A percentile compares a stretch with the other conserved stretches of the same genome.
Evolutionary conservation across 352 stramenopile species (phyloP).

Genomic region (Phytophthora megakarya): DNA sequence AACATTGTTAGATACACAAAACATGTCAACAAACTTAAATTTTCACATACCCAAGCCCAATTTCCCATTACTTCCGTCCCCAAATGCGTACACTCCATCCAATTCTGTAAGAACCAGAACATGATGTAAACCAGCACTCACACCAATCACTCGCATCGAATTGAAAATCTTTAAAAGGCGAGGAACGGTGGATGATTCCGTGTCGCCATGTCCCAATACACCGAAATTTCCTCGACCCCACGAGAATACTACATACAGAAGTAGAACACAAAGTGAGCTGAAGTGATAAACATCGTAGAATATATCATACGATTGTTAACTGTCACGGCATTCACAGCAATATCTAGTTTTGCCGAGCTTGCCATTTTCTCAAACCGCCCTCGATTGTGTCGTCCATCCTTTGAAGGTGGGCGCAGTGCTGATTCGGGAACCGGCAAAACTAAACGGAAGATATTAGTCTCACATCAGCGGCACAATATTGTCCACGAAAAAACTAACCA

Average conservation of each 20-base stretch:
- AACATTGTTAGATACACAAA: neutral
- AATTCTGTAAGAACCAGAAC: constrained; percentile 73
- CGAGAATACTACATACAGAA: constrained; percentile 51
- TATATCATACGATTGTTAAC: constrained; percentile 38
- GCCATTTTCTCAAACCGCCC: constrained; percentile 30
- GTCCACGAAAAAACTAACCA: constrained; percentile 34
- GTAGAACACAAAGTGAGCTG: neutral
- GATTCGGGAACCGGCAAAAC: constrained; percentile 23
- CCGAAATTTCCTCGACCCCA: constrained; percentile 72
- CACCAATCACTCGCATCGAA: constrained; percentile 49
- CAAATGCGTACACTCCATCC: constrained; percentile 74
- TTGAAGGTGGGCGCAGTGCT: constrained; percentile 23
- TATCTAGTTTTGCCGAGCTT: constrained; percentile 26
- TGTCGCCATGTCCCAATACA: constrained; percentile 63
- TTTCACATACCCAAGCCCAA: constrained; percentile 58
- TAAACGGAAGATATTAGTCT: constrained; percentile 8
- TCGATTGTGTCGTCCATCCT: constrained; percentile 13
- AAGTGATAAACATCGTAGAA: too few species aligned
- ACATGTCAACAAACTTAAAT: neutral
- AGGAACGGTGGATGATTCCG: constrained; percentile 41
- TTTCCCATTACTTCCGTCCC: constrained; percentile 64
- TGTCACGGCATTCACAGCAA: constrained; percentile 28
- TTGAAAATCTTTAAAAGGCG: constrained; percentile 64
- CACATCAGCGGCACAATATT: neutral
- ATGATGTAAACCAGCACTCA: constrained; percentile 64